A percentile compares a stretch with the other conserved stretches of the same genome.
Conservation (phyloP, 2,329 filamentous ascomycete species). For the Pyricularia grisea region DNA sequence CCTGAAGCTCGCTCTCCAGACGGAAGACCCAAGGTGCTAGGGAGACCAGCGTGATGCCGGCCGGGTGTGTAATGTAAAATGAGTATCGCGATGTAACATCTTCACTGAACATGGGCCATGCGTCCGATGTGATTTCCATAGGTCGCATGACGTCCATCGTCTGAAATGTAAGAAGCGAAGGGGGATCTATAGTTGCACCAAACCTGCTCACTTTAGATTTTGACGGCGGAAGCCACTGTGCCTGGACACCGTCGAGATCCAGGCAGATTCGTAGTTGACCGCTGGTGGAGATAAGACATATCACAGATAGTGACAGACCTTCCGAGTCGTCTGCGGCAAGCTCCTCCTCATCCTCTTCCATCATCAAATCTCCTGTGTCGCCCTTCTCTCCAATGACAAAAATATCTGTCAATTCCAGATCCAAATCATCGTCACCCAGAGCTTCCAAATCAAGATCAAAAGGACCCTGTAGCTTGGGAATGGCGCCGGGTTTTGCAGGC, state of each 20-base stretch:
- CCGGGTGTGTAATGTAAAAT: conserved; percentile 53
- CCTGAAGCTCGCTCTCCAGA: conserved; percentile 50
- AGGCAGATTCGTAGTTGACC: conserved; percentile 53
- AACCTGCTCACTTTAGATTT: conserved; percentile 36
- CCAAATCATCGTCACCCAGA: conserved; percentile 42
- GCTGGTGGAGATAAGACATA: conserved; percentile 52
- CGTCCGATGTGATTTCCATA: conserved; percentile 43
- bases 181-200: conserved; percentile 26
- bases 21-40: conserved; percentile 55
- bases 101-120: conserved; percentile 54
- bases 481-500: conserved; percentile 45
- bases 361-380: conserved; percentile 50
- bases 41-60: conserved; percentile 50
- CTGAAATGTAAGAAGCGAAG: conserved; percentile 50
- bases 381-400: conserved; percentile 53
- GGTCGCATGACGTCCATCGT: conserved; percentile 49
- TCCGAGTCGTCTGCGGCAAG: conserved; percentile 49
- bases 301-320: conserved; percentile 48
- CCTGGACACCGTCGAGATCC: conserved; percentile 52
- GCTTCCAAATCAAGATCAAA: conserved; percentile 48
- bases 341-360: conserved; percentile 51
- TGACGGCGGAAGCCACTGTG: conserved; percentile 53
- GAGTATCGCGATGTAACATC: conserved; percentile 54
- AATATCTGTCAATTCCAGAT: conserved; percentile 50
- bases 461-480: conserved; percentile 53